A percentile compares a stretch with the other conserved stretches of the same genome.
Conservation (phyloP, 2,329 filamentous ascomycete species). For the Cucurbitaria berberidis region DNA sequence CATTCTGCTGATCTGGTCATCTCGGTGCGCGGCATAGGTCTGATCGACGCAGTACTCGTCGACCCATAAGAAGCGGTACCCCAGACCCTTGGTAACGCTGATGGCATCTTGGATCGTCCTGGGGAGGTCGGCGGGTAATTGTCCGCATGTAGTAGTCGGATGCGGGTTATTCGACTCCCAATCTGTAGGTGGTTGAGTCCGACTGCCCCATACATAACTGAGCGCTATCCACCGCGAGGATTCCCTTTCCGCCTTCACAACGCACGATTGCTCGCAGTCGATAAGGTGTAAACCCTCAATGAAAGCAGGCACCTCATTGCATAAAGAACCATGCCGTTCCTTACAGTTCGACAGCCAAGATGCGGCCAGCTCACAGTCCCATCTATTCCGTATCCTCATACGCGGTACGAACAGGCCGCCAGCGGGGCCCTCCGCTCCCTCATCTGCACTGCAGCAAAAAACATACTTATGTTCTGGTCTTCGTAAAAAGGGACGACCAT, state of each 20-base stretch:
- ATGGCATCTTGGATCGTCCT: constrained; percentile 6
- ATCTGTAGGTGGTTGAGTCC: neutral
- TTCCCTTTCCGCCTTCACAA: neutral
- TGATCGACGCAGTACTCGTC: constrained; percentile 10
- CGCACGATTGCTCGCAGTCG: neutral
- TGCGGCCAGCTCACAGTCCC: too few relatives aligned
- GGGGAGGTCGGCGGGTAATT: neutral
- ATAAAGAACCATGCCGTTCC: too few relatives aligned
- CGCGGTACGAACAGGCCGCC: too few relatives aligned
- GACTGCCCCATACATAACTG: constrained; percentile 9
- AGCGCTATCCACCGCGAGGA: neutral
- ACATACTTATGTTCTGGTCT: too few relatives aligned
- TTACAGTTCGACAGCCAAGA: too few relatives aligned
- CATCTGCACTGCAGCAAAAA: too few relatives aligned
- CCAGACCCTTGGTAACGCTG: neutral
- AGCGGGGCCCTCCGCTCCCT: too few relatives aligned
- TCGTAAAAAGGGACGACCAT: too few relatives aligned
- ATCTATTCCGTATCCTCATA: too few relatives aligned
- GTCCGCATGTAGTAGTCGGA: too few relatives aligned
- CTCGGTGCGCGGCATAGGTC: neutral
- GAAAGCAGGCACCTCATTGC: neutral
- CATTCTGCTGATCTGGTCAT: neutral
- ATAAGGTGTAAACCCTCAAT: neutral
- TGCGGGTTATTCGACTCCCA: neutral
- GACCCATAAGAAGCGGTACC: constrained; percentile 8